A percentile compares a stretch with the other conserved stretches of the same genome.
phyloP scores from a whole-genome alignment of 108 stramenopile species.

The Fragilariopsis cylindrus region DNA sequence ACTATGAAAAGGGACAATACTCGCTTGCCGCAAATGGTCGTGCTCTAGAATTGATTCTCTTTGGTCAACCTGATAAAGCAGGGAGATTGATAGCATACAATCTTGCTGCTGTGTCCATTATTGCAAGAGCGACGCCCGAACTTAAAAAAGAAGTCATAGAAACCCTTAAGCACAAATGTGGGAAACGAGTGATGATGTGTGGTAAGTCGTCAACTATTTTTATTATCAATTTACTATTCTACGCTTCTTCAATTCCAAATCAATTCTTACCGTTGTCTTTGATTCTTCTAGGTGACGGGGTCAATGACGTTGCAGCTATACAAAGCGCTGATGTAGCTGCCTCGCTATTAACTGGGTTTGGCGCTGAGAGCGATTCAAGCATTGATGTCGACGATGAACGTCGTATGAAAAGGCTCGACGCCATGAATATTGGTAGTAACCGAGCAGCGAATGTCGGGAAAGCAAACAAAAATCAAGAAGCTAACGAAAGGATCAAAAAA shows the following conservation, averaged over 20 bases:
- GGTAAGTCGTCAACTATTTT: conserved; percentile 37
- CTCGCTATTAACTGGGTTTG: conserved; percentile 81
- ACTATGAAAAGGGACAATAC: conserved; percentile 14
- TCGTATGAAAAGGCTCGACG: conserved; percentile 38
- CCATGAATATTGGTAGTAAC: conserved; percentile 48
- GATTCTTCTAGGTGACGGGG: conserved; percentile 69
- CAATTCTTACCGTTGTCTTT: not conserved
- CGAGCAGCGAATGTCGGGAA: conserved; percentile 27
- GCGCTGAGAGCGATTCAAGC: conserved; percentile 29
- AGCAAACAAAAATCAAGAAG: conserved; percentile 27
- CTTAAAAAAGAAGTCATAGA: conserved; percentile 44
- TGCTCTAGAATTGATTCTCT: conserved; percentile 47
- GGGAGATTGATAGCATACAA: conserved; percentile 11
- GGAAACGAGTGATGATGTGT: conserved; percentile 57
- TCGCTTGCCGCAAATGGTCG: conserved; percentile 45
- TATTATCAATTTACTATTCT: not conserved
- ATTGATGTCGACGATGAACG: conserved; percentile 52
- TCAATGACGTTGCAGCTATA: conserved; percentile 91
- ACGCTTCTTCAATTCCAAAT: not conserved
- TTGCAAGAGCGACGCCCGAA: conserved; percentile 61
- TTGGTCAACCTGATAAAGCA: conserved; percentile 8
- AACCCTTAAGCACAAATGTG: conserved; percentile 33
- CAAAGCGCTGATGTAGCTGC: conserved; percentile 81
- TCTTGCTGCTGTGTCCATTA: conserved; percentile 34
- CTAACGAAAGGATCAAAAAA: conserved; percentile 32